Conservation (phyloP, 2,329 filamentous ascomycete genomes). For the Colletotrichum euphorbiae region DNA sequence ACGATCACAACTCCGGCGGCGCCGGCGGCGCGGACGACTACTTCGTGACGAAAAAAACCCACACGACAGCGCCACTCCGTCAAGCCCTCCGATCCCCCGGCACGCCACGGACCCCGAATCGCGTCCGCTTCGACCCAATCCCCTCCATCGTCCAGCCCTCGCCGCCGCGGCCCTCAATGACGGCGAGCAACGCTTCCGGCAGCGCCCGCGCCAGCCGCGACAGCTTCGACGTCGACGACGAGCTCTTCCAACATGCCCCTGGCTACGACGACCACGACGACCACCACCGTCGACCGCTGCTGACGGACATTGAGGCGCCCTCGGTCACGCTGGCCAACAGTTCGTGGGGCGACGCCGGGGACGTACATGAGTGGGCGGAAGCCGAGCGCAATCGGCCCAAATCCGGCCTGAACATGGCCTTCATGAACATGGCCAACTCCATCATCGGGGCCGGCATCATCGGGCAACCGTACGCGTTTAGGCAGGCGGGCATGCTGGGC, state of each 20-base stretch:
- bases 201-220: constrained; percentile 21
- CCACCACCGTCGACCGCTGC: constrained; percentile 73
- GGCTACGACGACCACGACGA: constrained; percentile 33
- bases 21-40: constrained; percentile 32
- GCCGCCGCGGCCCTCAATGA: constrained; percentile 33
- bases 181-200: constrained; percentile 30
- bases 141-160: constrained; percentile 54
- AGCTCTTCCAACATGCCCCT: constrained; percentile 35
- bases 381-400: constrained; percentile 76
- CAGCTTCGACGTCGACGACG: constrained; percentile 41
- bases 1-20: constrained; percentile 19
- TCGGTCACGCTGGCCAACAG: constrained; percentile 76
- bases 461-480: constrained; percentile 94
- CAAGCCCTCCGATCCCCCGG: constrained; percentile 44
- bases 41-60: constrained; percentile 20
- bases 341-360: constrained; percentile 53
- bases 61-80: constrained; percentile 17
- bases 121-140: constrained; percentile 78
- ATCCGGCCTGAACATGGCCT: constrained; percentile 86
- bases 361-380: constrained; percentile 62
- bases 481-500: constrained; percentile 86
- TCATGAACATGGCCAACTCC: constrained; percentile 99
- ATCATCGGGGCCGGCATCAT: constrained; percentile 87
- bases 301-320: constrained; percentile 87
- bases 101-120: constrained; percentile 73